Conservation (phyloP, 768 basidiomycete species). For the Leucosporidium yakuticum region DNA sequence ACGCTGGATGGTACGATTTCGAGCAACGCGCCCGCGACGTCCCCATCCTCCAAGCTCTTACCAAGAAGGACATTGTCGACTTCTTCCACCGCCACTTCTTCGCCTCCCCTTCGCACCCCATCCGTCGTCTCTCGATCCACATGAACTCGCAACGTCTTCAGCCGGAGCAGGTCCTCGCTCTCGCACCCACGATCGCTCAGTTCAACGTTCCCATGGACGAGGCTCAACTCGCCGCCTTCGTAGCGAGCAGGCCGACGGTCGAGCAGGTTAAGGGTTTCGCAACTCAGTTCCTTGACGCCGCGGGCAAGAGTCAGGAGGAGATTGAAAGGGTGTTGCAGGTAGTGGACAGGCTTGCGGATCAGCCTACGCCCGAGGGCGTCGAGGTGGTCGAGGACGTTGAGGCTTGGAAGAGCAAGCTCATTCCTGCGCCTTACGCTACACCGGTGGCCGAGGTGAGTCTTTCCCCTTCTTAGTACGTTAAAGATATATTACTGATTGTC, state of each 20-base stretch:
- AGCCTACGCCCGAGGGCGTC: conserved; percentile 47
- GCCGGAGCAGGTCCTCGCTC: conserved; percentile 59
- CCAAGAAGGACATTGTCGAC: conserved; percentile 65
- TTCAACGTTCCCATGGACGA: conserved; percentile 52
- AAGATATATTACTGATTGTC: not conserved
- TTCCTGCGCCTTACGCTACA: conserved; percentile 17
- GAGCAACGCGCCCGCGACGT: conserved; percentile 76
- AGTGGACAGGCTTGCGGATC: conserved; percentile 56
- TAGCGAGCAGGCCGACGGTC: conserved; percentile 55
- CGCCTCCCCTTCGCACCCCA: conserved; percentile 58
- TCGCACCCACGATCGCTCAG: conserved; percentile 54
- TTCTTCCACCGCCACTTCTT: conserved; percentile 67
- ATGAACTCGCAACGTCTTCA: conserved; percentile 53
- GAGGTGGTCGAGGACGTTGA: conserved; percentile 18
- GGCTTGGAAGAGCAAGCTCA: conserved; percentile 11
- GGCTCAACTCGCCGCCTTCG: conserved; percentile 41
- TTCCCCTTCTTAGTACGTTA: not conserved
- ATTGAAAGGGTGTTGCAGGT: conserved; percentile 51
- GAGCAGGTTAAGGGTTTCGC: conserved; percentile 64
- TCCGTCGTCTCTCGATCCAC: conserved; percentile 75
- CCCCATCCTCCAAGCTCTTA: conserved; percentile 56
- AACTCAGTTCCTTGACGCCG: conserved; percentile 44
- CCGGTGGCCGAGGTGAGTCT: conserved; percentile 22
- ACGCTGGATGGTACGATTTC: conserved; percentile 80
- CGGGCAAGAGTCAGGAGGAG: conserved; percentile 46